Evolutionary conservation across 2,329 filamentous ascomycete genomes (phyloP).

Genomic region (Talaromyces sp.): DNA sequence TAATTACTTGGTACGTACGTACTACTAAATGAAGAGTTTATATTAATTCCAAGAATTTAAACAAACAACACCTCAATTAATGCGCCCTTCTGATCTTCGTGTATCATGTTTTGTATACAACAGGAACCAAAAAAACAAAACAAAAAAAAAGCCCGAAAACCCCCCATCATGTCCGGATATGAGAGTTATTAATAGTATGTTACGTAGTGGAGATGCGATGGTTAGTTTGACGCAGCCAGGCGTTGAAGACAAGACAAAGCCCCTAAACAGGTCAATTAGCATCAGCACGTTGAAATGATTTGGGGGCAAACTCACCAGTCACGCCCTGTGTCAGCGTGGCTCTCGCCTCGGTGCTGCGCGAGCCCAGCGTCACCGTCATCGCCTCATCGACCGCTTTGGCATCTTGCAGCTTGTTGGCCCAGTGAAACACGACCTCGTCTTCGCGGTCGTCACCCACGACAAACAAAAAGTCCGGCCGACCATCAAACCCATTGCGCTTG

Average conservation of each 20-base stretch:
- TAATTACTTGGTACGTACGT: too few species aligned
- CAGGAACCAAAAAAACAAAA: too few species aligned
- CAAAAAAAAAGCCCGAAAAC: background rate
- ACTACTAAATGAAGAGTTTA: too few species aligned
- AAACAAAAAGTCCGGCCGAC: conserved; percentile 73
- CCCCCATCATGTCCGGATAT: background rate
- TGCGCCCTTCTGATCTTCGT: background rate
- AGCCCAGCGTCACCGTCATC: conserved; percentile 80
- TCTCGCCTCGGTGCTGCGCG: conserved; percentile 79
- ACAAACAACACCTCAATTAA: background rate
- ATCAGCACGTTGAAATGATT: too few species aligned
- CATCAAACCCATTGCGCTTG: conserved; percentile 29
- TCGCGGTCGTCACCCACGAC: conserved; percentile 87
- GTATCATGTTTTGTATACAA: background rate
- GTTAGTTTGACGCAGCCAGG: conserved; percentile 30
- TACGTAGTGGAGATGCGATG: background rate
- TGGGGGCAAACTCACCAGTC: conserved; percentile 62
- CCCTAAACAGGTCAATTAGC: conserved; percentile 28
- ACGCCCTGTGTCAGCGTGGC: conserved; percentile 86
- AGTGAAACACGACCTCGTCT: conserved; percentile 88
- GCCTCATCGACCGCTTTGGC: conserved; percentile 60
- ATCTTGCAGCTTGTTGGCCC: conserved; percentile 73
- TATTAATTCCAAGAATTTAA: too few species aligned
- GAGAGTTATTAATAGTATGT: background rate
- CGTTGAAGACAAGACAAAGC: conserved; percentile 51